A percentile compares a stretch with the other conserved stretches of the same genome.
phyloP scores from a whole-genome alignment of 768 basidiomycete species.

The Kwoniella shandongensis region DNA sequence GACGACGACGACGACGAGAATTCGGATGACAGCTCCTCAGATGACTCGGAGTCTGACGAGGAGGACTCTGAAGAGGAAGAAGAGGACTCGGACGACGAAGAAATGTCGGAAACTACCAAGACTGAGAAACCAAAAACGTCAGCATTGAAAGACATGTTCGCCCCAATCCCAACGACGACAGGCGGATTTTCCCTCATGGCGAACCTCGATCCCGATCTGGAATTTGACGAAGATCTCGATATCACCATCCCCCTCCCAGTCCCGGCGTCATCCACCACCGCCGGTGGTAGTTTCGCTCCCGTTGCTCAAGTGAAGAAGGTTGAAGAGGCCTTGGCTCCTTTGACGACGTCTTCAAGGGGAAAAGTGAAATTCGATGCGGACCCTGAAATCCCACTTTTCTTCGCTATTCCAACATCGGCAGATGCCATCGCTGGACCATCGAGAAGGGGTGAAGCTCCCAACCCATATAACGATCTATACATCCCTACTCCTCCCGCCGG shows the following conservation, averaged over 20 bases:
- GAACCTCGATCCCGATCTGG: conserved; percentile 45
- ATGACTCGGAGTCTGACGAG: neutral
- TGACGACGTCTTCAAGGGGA: conserved; percentile 1
- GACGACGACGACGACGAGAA: conserved; percentile 16
- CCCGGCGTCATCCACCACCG: neutral
- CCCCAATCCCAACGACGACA: conserved; percentile 12
- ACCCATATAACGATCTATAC: conserved; percentile 13
- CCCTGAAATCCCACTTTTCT: conserved; percentile 39
- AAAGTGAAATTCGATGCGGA: conserved; percentile 35
- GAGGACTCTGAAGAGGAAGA: neutral
- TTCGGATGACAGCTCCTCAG: conserved; percentile 4
- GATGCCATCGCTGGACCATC: neutral
- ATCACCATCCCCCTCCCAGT: conserved; percentile 24
- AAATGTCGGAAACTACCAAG: conserved; percentile 2
- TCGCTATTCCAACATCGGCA: conserved; percentile 23
- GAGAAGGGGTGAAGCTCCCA: conserved; percentile 14
- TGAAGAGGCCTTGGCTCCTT: conserved; percentile 7
- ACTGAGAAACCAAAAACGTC: conserved; percentile 8
- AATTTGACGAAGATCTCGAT: conserved; percentile 47
- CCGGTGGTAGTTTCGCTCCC: neutral
- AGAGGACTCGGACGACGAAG: conserved; percentile 7
- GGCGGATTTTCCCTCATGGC: conserved; percentile 47
- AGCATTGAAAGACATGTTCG: conserved; percentile 27
- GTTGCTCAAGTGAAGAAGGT: neutral
- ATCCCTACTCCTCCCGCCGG: neutral